Evolutionary conservation across 2,329 filamentous ascomycete species (phyloP), one percentile per base, ranked within the genome.

Genomic region (Xylariaceae sp.): DNA sequence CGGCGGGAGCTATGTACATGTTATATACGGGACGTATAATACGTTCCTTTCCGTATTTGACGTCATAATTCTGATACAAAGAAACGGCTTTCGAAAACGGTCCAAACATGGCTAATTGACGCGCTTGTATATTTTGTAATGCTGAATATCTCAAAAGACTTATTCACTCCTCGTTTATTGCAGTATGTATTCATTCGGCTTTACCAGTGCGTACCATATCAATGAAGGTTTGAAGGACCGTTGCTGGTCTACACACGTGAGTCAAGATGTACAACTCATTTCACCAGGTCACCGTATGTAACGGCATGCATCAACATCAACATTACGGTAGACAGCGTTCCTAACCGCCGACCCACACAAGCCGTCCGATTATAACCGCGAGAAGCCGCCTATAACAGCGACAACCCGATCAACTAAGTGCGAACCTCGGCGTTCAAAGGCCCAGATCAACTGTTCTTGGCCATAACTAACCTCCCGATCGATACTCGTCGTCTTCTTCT

Each of bases 361-460:
- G 30, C 57, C 51, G 55, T 49, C 60, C 60, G 60, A 30, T 19
- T 51, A 39, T 61, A 61, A 51, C 60, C 60, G 60, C 35, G 9
- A 31, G 5, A n/a, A 57, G 55, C 57, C 60, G 60, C 11, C 4
- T 45, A 47, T 51, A 56, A 29, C 49, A 50, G 51, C 45, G 12
- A 32, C 26, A 12, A 30, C 35, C 51, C 44, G 47, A 51, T 31
- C 30, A 26, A 35, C 12, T 7, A 37, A 37, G 12, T 19, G 19
- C 35, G 8, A 11, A 37, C 35, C 35, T 34, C 35, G 8, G 12
- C 3, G 8, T 37, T 11, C 8, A 6, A 3, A 11, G 8, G 4
- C 5, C 8, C 12, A 11, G 35, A 37, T 37, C 8, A 11, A 37
- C 35, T 37, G 8, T 37, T 3, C 35, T 37, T 11, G 3, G 8